Evolutionary conservation across 805 yeast genomes (phyloP).

Genomic region (Jamesozyma gamospora): DNA sequence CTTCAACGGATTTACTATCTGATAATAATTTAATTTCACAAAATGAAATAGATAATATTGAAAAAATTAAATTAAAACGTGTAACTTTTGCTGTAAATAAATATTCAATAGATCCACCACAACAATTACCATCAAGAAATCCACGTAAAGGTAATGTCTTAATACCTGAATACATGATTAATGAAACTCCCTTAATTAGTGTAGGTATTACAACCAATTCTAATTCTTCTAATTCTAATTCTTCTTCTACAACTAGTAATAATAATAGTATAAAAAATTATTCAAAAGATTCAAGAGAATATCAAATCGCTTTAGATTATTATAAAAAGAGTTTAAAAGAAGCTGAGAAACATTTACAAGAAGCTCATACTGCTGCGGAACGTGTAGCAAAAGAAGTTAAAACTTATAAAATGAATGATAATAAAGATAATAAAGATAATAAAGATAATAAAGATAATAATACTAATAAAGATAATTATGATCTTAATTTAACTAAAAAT

Average conservation of each 20-base stretch:
- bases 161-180: slow-evolving; percentile 53
- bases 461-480: too few relatives aligned
- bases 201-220: slow-evolving; percentile 61
- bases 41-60: not conserved
- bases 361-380: slow-evolving; percentile 64
- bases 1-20: not conserved
- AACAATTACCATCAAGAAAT: slow-evolving; percentile 79
- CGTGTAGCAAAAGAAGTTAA: slow-evolving; percentile 59
- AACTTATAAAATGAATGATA: slow-evolving; percentile 4
- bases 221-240: too few relatives aligned
- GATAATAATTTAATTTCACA: not conserved
- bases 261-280: slow-evolving; percentile 11
- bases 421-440: too few relatives aligned
- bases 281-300: slow-evolving; percentile 33
- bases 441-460: too few relatives aligned
- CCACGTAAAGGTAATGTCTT: slow-evolving; percentile 75
- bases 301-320: slow-evolving; percentile 48
- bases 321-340: slow-evolving; percentile 47
- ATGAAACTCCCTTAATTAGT: slow-evolving; percentile 53
- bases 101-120: slow-evolving; percentile 77
- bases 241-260: not conserved
- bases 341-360: slow-evolving; percentile 63
- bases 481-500: too few relatives aligned
- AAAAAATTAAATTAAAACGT: slow-evolving; percentile 37
- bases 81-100: slow-evolving; percentile 73